phyloP scores from a whole-genome alignment of 495 filamentous ascomycete species.

The Aspergillus kassunensis region DNA sequence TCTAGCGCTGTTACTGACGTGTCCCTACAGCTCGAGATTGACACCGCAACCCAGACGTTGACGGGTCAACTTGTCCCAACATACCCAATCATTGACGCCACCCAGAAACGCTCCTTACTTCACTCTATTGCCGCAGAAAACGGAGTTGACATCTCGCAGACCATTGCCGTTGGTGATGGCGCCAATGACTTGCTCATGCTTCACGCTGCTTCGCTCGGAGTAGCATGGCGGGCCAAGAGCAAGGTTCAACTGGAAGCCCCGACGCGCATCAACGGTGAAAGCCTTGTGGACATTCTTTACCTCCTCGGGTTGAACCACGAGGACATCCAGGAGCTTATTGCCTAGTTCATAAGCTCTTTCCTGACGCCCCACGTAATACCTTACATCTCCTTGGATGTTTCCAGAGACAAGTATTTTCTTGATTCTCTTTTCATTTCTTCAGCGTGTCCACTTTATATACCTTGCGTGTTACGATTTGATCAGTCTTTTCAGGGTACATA shows the following conservation, averaged over 20 bases:
- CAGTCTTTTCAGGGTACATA: background rate
- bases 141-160: conserved; percentile 66
- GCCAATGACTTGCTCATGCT: conserved; percentile 97
- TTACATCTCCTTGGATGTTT: too few relatives aligned
- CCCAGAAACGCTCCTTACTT: conserved; percentile 73
- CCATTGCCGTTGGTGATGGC: conserved; percentile 85
- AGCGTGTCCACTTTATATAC: background rate
- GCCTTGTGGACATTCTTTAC: conserved; percentile 75
- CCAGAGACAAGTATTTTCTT: too few relatives aligned
- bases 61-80: conserved; percentile 70
- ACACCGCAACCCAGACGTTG: conserved; percentile 58
- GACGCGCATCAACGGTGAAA: conserved; percentile 75
- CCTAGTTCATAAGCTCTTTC: too few relatives aligned
- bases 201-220: conserved; percentile 76
- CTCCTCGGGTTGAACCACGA: conserved; percentile 71
- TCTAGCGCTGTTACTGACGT: background rate
- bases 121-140: conserved; percentile 72
- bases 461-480: background rate
- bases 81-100: conserved; percentile 75
- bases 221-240: conserved; percentile 93
- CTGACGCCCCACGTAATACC: too few relatives aligned
- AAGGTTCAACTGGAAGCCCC: conserved; percentile 83
- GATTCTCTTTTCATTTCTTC: background rate
- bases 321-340: conserved; percentile 53
- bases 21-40: conserved; percentile 56